Base-by-base conservation (phyloP, 345 rosid species). In the Hibiscus mutabilis region DNA sequence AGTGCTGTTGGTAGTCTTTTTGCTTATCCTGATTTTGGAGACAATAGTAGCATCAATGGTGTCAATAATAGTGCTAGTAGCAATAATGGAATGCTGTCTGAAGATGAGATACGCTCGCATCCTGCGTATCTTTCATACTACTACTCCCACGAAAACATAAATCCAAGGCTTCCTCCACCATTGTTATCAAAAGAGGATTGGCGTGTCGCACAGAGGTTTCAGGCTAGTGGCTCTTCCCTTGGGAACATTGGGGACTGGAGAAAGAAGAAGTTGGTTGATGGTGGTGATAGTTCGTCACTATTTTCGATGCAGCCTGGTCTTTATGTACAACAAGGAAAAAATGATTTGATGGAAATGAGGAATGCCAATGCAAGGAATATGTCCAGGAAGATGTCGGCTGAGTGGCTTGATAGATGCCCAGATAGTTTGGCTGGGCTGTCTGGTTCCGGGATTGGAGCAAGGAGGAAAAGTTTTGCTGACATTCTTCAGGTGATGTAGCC, bases 381-480 rank as follows among this genome's bases (percentile, higher is more conserved):
- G 6, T 71, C 85, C 15, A 66, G 85, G 80, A 80, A 84, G 58
- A 78, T 77, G 35, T 74, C 86, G 11, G 81, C 73, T 31, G 88
- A 83, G 74, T 81, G 86, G 82, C 82, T 76, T 27, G 82, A 81
- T 70, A 82, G 84, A 80, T 82, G 80, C 4, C 76, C 81, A 13
- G 85, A 83, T 68, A 74, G 81, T 49, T 70, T 77, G 56, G 70
- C 19, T 65, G 89, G 83, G 66, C 44, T 77, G 69, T 70, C 86
- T 66, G 78, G 79, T 53, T 59, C 80, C 71, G 89, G 86, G 47
- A 79, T 92, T 79, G 94, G 92, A 15, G 69, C 84, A 0, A 88
- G 96, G 86, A 86, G 91, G 86, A 95, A 87, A 86, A 95, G 99
- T 83, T 92, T 90, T 76, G 92, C 99, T 15, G 97, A 95, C 86